These are phyloP conservation scores for Trichosporon ovoides DNA, from an alignment of 1,284 basidiomycete genomes.

Conservation along the genomic window DNA sequence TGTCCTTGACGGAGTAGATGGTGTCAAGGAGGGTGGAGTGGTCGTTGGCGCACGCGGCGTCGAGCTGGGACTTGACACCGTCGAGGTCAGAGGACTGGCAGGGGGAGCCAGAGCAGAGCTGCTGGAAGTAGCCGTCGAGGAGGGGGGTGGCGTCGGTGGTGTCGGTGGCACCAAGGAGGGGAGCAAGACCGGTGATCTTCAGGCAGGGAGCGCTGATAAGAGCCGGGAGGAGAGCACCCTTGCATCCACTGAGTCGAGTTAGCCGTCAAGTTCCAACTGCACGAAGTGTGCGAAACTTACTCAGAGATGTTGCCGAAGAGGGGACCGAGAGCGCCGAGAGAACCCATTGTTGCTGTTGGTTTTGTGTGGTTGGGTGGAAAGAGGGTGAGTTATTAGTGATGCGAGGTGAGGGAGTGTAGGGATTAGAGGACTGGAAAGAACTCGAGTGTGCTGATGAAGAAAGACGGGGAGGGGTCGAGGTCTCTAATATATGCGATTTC, in stretches of 20 bases:
- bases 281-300: background rate
- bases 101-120: slow-evolving; percentile 31
- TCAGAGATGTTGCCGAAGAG: background rate
- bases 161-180: slow-evolving; percentile 24
- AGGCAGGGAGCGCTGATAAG: slow-evolving; percentile 23
- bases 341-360: background rate
- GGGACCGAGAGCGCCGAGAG: background rate
- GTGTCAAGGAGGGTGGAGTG: slow-evolving; percentile 11
- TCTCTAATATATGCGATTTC: background rate
- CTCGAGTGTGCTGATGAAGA: background rate
- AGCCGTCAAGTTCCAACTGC: background rate
- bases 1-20: slow-evolving; percentile 17
- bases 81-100: slow-evolving; percentile 38
- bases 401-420: background rate
- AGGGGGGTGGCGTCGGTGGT: slow-evolving; percentile 27
- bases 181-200: slow-evolving; percentile 30
- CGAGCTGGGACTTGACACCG: slow-evolving; percentile 19
- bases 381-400: background rate
- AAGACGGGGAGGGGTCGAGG: background rate
- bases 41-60: background rate
- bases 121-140: slow-evolving; percentile 34
- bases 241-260: background rate
- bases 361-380: background rate
- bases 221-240: background rate
- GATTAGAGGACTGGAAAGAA: background rate